Evolutionary conservation across 805 yeast species (phyloP), one percentile per base, ranked within the genome.

Genomic region (Zygoascus tannicola): DNA sequence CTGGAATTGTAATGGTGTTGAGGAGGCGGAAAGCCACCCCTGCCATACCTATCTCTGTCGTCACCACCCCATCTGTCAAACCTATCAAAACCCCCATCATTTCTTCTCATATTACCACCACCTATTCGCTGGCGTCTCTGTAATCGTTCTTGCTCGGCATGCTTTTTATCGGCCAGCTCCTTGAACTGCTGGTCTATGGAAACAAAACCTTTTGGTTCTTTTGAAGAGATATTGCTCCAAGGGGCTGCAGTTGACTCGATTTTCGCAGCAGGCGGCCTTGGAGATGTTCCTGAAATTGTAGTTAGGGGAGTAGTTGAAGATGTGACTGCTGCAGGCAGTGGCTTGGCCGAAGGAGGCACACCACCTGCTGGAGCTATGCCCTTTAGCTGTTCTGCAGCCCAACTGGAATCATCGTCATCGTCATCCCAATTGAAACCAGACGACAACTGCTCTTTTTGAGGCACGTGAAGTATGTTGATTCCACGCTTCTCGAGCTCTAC

Each of bases 401-500:
- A 40, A 8, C 16, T 26, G 3, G 43, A 22, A 18, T 57, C 62
- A 41, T 55, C 64, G 39, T 64, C 69, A 39, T 64, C 69, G 38
- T 59, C 63, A 32, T 58, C 68, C 69, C 69, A 65, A 50, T 56
- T 56, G 47, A 58, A 48, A 36, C 39, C 14, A 5, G 39, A 35
- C 14, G n/a, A 21, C n/a, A n/a, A n/a, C n/a, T n/a, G n/a, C n/a
- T n/a, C n/a, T 23, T 35, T 12, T n/a, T 18, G 39, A 33, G 35
- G 35, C 7, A 33, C 19, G n/a, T 33, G 19, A 8, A 33, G 16
- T n/a, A 15, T 14, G 23, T 55, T 56, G 35, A 64, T 64, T 5
- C 67, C 67, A 45, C 50, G 53, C 41, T 56, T 59, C 44, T 52
- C 46, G 23, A 62, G 55, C 38, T 64, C 67, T 40, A 62, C 66